A percentile compares a stretch with the other conserved stretches of the same genome.
These are phyloP conservation scores for barley (Hordeum vulgare) DNA, from an alignment of 176 grass and related monocot species.

Conservation along the genomic window MorexV3_pseudomolecules_assembly NC_058519.1:75274581-75275080, in stretches of 20 bases:
- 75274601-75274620: constrained; percentile 72
- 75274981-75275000: constrained; percentile 94
- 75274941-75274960: background rate
- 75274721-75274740: background rate
- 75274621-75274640: constrained; percentile 55
- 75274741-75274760: background rate
- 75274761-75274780: constrained; percentile 71
- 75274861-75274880: constrained; percentile 81
- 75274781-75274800: constrained; percentile 66
- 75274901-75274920: constrained; percentile 19
- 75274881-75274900: constrained; percentile 73
- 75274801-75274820: constrained; percentile 84
- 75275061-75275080: background rate
- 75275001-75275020: constrained; percentile 88
- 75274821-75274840: constrained; percentile 87
- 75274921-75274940: background rate
- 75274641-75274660: constrained; percentile 8
- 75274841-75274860: constrained; percentile 94
- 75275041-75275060: background rate
- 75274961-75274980: constrained; percentile 70
- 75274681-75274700: constrained; percentile 4
- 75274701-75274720: background rate
- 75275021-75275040: constrained; percentile 58
- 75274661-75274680: background rate
- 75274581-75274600: constrained; percentile 70